A percentile compares a stretch with the other conserved stretches of the same genome.
phyloP scores from a whole-genome alignment of 495 filamentous ascomycete genomes.

The Monascus purpureus region DNA sequence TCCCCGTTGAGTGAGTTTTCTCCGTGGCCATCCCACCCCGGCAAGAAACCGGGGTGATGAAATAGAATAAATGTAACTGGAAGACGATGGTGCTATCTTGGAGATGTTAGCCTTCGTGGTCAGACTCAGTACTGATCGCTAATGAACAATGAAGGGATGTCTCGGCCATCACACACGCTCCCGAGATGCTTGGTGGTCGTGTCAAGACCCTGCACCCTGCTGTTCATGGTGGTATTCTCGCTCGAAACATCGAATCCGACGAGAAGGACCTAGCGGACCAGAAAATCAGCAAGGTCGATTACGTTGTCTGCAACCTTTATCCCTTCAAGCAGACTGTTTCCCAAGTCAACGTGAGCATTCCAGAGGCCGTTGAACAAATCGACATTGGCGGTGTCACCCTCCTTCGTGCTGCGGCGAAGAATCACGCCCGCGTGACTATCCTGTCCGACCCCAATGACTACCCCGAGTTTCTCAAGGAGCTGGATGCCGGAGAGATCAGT shows the following conservation, averaged over 20 bases:
- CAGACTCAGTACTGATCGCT: too few relatives aligned
- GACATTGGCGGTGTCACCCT: constrained; percentile 97
- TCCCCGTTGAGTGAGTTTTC: constrained; percentile 69
- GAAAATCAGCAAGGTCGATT: constrained; percentile 96
- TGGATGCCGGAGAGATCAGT: constrained; percentile 73
- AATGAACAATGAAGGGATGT: constrained; percentile 53
- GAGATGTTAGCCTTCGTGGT: too few relatives aligned
- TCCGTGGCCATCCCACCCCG: neutral
- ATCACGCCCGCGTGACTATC: constrained; percentile 87
- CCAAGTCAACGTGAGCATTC: constrained; percentile 90
- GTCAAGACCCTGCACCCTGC: constrained; percentile 96
- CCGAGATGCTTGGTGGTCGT: constrained; percentile 90
- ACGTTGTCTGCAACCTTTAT: constrained; percentile 95
- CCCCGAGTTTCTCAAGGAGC: constrained; percentile 80
- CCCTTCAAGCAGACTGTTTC: constrained; percentile 96
- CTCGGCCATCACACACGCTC: constrained; percentile 93
- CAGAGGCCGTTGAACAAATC: constrained; percentile 95
- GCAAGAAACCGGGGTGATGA: too few relatives aligned
- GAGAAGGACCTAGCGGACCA: constrained; percentile 93
- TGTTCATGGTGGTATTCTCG: constrained; percentile 88
- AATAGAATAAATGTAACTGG: neutral
- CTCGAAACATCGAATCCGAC: constrained; percentile 80
- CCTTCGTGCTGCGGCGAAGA: constrained; percentile 93
- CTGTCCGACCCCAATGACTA: constrained; percentile 90
- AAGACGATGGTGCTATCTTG: too few relatives aligned